These are phyloP conservation scores for Hansfordia pulvinata DNA, from an alignment of 2,329 filamentous ascomycete species.

Conservation along the genomic window DNA sequence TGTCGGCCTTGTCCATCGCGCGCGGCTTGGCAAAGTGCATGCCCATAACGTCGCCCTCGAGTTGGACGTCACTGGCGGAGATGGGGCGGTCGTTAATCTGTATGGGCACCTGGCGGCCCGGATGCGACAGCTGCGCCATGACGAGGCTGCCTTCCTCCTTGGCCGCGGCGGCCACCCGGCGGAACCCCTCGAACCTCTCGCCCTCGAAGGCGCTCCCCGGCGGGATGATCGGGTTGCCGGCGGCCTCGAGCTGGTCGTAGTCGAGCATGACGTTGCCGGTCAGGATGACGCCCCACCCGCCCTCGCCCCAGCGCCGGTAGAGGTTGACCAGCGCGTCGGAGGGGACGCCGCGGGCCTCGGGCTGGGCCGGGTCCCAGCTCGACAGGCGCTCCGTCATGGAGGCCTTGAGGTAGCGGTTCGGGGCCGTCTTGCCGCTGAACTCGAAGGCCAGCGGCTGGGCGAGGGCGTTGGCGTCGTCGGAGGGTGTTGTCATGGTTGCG, in stretches of 20 bases:
- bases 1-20: conserved; percentile 6
- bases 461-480: conserved; percentile 15
- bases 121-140: conserved; percentile 49
- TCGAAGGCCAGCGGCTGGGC: conserved; percentile 22
- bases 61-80: conserved; percentile 24
- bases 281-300: conserved; percentile 35
- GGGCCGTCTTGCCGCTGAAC: conserved; percentile 33
- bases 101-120: conserved; percentile 36
- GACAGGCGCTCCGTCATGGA: conserved; percentile 47
- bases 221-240: conserved; percentile 42
- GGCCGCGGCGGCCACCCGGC: conserved; percentile 29
- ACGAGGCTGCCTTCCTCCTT: conserved; percentile 41
- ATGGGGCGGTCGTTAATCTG: conserved; percentile 21
- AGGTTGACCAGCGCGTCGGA: conserved; percentile 21
- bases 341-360: conserved; percentile 24
- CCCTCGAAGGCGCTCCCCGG: conserved; percentile 30
- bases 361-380: conserved; percentile 37
- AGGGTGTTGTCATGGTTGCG: no score
- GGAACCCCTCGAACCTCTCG: conserved; percentile 40
- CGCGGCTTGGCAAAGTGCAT: conserved; percentile 28
- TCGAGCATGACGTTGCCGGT: conserved; percentile 50
- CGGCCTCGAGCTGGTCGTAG: conserved; percentile 38
- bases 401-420: conserved; percentile 44
- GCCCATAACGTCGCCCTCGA: conserved; percentile 25
- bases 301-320: conserved; percentile 44